These are phyloP conservation scores for Malus sylvestris DNA, from an alignment of 306 rosid species.

Conservation along the genomic window DNA sequence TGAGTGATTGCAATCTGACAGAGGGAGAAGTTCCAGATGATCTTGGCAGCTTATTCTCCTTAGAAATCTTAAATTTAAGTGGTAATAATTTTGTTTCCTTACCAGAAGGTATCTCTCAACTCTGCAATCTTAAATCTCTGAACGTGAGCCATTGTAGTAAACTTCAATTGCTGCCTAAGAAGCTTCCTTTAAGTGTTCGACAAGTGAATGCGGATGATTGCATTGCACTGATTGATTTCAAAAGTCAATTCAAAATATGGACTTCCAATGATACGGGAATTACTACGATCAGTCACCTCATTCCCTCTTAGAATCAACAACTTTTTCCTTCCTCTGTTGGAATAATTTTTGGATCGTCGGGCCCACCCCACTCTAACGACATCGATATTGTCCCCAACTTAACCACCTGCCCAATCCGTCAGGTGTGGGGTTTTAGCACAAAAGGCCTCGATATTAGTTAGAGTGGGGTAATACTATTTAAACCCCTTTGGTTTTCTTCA, in stretches of 20 bases:
- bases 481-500: too few species aligned
- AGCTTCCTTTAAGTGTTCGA: neutral
- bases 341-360: too few species aligned
- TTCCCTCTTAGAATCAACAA: neutral
- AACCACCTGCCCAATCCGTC: too few species aligned
- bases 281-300: neutral
- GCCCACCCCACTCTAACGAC: too few species aligned
- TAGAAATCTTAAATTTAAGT: neutral
- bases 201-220: neutral
- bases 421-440: too few species aligned
- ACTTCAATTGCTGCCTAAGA: neutral
- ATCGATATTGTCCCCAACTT: too few species aligned
- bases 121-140: neutral
- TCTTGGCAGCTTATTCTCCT: conserved; percentile 5
- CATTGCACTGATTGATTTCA: neutral
- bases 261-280: neutral
- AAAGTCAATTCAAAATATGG: neutral
- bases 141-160: conserved; percentile 3
- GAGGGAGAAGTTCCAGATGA: conserved; percentile 14
- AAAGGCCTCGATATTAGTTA: too few species aligned
- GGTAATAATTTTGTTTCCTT: neutral
- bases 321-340: too few species aligned
- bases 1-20: conserved; percentile 11
- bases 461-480: too few species aligned
- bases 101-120: conserved; percentile 1